Base-by-base conservation (phyloP, 2,329 filamentous ascomycete genomes). In the Pestalotiopsis sp. region DNA sequence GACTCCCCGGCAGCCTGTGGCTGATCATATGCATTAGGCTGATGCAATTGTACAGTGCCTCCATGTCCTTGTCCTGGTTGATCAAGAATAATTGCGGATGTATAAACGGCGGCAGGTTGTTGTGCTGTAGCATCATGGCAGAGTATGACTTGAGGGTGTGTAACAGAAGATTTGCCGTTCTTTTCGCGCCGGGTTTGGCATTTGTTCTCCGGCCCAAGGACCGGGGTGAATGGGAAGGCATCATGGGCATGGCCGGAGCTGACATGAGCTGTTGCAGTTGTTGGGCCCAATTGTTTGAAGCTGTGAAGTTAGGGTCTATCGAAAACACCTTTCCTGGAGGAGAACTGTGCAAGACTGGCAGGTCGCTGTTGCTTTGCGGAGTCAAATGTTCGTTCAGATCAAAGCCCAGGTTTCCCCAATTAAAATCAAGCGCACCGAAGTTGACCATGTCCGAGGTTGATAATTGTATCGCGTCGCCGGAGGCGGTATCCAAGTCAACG, bases 141-240 rank as follows among this genome's bases (percentile, higher is more conserved):
- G 80, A 79, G 70, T 81, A 84, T 0, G 82, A 83, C 69, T 80
- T 82, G 23, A 84, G 71, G 4, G 75, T 83, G 64, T 80, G 78
- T 6, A 78, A 67, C 2, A 84, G 81, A 2, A 83, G 76, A 27
- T 74, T 77, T n/a, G 76, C 72, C 11, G 74, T 79, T 70, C 77
- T 76, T 68, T 81, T 74, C 14, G 75, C 59, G n/a, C 76, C 77
- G 2, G 71, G 62, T 14, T 70, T 73, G 9, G 71, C 41, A 39
- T 72, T 76, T 39, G 75, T 72, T 64, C 74, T 74, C 5, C 69
- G 72, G 45, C 72, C 70, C 52, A 82, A 73, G 27, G 75, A 76
- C 52, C 78, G 75, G 12, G 72, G 9, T 25, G 65, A 68, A 27
- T 38, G 13, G 5, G 38, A 72, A 31, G 77, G 76, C 61, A 61